A percentile compares a stretch with the other conserved stretches of the same genome.
These are phyloP conservation scores for Paramecium biaurelia DNA, from an alignment of 73 alveolate species.

Conservation along the genomic window DNA sequence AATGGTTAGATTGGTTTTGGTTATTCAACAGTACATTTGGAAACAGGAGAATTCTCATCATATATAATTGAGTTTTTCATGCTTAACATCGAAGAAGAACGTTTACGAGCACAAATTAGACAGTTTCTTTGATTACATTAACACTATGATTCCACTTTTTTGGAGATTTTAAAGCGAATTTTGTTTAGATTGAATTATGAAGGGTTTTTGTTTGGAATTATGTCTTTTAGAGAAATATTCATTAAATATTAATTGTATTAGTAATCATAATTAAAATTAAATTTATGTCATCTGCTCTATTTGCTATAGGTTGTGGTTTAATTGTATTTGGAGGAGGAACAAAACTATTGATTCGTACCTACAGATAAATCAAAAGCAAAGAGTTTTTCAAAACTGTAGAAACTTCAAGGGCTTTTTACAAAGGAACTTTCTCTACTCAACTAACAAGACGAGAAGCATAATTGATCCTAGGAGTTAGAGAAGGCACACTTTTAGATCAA, in stretches of 20 bases:
- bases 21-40: conserved; percentile 27
- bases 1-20: not conserved
- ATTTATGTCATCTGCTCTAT: conserved; percentile 29
- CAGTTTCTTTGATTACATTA: conserved; percentile 29
- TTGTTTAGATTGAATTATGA: not conserved
- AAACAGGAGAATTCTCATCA: conserved; percentile 35
- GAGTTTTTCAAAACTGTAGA: not conserved
- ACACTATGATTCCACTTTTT: conserved; percentile 6
- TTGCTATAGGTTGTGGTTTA: not conserved
- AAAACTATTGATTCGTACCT: not conserved
- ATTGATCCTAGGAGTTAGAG: conserved; percentile 78
- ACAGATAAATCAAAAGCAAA: not conserved
- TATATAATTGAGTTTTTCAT: conserved; percentile 30
- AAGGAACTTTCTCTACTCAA: conserved; percentile 74
- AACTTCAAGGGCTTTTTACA: conserved; percentile 51
- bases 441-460: conserved; percentile 86
- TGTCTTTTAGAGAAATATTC: conserved; percentile 17
- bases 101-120: conserved; percentile 31
- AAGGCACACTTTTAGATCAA: conserved; percentile 68
- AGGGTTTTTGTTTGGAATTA: conserved; percentile 10
- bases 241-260: not conserved
- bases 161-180: not conserved
- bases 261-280: conserved; percentile 7
- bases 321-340: conserved; percentile 29
- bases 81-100: conserved; percentile 34